phyloP scores from a whole-genome alignment of 306 rosid species.

The Albizia julibrissin region DNA sequence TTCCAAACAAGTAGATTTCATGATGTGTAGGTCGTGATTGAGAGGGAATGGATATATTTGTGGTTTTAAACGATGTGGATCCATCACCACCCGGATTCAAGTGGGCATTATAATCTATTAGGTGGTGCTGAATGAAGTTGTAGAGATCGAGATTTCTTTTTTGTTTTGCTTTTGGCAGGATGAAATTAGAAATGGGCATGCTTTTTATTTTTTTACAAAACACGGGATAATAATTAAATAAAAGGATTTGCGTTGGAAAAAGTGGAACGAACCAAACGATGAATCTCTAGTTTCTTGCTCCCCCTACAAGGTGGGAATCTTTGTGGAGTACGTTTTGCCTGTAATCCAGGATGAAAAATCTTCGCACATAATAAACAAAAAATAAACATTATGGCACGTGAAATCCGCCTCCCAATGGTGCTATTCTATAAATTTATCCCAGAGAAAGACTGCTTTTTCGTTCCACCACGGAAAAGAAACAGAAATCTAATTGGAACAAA shows the following conservation, averaged over 20 bases:
- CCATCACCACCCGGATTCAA: constrained; percentile 42
- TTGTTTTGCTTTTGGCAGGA: not conserved
- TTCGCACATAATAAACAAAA: no score
- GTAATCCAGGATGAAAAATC: no score
- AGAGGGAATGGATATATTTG: constrained; percentile 33
- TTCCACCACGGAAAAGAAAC: not conserved
- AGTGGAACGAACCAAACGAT: not conserved
- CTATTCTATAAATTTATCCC: no score
- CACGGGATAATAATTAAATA: no score
- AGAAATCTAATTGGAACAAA: not conserved
- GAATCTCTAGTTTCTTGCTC: not conserved
- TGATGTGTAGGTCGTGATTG: constrained; percentile 46
- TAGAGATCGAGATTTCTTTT: not conserved
- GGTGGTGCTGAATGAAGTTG: not conserved
- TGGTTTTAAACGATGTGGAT: constrained; percentile 45
- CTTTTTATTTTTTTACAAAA: not conserved
- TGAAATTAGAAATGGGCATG: not conserved
- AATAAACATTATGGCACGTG: not conserved
- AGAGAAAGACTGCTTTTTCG: not conserved
- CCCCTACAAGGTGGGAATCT: not conserved
- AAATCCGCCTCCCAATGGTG: not conserved
- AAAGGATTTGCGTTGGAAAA: not conserved
- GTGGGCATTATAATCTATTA: not conserved
- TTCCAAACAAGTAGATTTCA: constrained; percentile 38
- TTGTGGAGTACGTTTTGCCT: not conserved